Base-by-base conservation (phyloP, 306 rosid genomes). In the Fagus sylvatica region DNA sequence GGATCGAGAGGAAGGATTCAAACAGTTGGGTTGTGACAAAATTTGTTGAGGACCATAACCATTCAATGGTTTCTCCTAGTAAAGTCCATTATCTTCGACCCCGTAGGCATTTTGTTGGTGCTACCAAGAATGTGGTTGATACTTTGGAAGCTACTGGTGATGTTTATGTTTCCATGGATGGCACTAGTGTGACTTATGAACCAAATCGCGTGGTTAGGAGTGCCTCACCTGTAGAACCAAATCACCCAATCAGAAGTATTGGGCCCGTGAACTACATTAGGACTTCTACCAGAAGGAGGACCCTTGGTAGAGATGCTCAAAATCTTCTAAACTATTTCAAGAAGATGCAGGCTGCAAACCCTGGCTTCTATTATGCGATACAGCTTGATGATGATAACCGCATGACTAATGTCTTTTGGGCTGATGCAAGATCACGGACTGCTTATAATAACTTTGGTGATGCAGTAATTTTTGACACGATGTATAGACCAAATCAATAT, bases 321-420 rank as follows among this genome's bases (percentile, higher is more conserved):
- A 87, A 82, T 85, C 90, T 92, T 87, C 78, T 92, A 13, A 81
- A 88, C 82, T 92, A 92, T 81, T 92, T 90, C 80, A 85, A 87
- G 85, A 90, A 88, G 85, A 88, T 90, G 93, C 97, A 92, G 79
- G 87, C 91, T 70, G 85, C 90, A 88, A 90, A 90, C 78, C 91
- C 88, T 34, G 90, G 95, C 65, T 92, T 92, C 81, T 90, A 64
- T 81, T 88, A 92, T 36, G 95, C 95, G 10, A 90, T 92, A 75
- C 93, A 90, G 83, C 93, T 92, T 49, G 93, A 92, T 76, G 94
- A 88, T 77, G 95, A 90, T 71, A 92, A 92, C 74, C 86, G 84
- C 76, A 85, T 92, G 97, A 90, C 88, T 28, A 90, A 92, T 71
- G 95, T 79, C 67, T 92, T 92, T 53, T 92, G 97, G 97, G 88